phyloP scores from a whole-genome alignment of 495 filamentous ascomycete species.

The Amphirosellinia nigrospora region DNA sequence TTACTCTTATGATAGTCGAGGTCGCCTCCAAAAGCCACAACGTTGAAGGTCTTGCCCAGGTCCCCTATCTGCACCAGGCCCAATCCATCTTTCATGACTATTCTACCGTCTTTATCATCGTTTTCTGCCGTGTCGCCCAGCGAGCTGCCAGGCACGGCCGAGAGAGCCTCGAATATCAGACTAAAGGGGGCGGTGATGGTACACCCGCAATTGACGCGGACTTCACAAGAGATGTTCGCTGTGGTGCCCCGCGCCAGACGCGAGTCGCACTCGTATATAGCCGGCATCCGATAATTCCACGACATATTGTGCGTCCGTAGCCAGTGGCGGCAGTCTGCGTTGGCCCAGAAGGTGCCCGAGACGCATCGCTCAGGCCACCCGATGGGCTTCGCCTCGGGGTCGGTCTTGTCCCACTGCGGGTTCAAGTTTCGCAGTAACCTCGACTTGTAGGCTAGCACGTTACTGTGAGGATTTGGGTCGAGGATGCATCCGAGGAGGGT shows the following conservation, averaged over 20 bases:
- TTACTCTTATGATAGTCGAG: constrained; percentile 26
- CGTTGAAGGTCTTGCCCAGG: constrained; percentile 29
- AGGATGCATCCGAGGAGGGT: constrained; percentile 32
- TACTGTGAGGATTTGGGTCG: constrained; percentile 6
- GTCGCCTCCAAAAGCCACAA: constrained; percentile 33
- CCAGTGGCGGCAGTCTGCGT: neutral
- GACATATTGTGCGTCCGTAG: constrained; percentile 29
- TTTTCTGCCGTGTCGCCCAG: constrained; percentile 27
- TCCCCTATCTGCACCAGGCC: constrained; percentile 36
- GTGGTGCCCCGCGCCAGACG: constrained; percentile 32
- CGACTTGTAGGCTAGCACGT: neutral
- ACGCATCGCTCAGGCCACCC: constrained; percentile 34
- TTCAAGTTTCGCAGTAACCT: neutral
- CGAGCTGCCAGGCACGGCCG: constrained; percentile 27
- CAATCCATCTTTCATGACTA: constrained; percentile 32
- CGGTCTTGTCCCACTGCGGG: constrained; percentile 16
- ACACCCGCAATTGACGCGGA: constrained; percentile 34
- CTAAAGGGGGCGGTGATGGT: constrained; percentile 31
- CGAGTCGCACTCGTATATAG: constrained; percentile 30
- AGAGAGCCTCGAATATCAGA: constrained; percentile 34
- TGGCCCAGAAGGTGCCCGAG: constrained; percentile 30
- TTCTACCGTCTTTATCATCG: constrained; percentile 28
- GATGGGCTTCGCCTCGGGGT: constrained; percentile 30
- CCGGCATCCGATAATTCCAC: constrained; percentile 26
- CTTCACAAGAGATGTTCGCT: constrained; percentile 27